phyloP scores from a whole-genome alignment of 805 yeast species.

The Yamadazyma insecticola region DNA sequence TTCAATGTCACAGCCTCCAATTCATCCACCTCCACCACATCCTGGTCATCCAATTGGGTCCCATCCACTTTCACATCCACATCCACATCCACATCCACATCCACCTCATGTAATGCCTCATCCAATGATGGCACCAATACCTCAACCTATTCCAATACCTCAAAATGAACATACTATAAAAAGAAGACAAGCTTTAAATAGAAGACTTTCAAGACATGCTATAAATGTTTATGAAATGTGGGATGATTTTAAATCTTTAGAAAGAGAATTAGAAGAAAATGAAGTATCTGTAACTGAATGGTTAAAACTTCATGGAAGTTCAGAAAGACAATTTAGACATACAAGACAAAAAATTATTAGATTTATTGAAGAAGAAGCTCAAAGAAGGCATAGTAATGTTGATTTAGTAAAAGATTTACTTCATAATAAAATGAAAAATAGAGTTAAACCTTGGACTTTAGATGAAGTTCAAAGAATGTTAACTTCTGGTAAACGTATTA shows the following conservation, averaged over 20 bases:
- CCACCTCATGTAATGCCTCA: no score
- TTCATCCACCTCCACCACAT: no score
- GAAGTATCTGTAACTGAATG: conserved; percentile 25
- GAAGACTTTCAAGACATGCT: conserved; percentile 25
- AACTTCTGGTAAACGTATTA: conserved; percentile 21
- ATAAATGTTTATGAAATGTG: conserved; percentile 27
- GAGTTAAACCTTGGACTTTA: conserved; percentile 26
- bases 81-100: no score
- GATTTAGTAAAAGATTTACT: conserved; percentile 22
- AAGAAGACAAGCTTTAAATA: conserved; percentile 15
- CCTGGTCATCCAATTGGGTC: no score
- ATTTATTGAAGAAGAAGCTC: conserved; percentile 27
- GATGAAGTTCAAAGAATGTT: conserved; percentile 31
- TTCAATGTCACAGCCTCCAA: conserved; percentile 1
- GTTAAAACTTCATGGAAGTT: conserved; percentile 25
- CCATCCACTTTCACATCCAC: no score
- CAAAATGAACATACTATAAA: conserved; percentile 7
- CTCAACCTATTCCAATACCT: neutral
- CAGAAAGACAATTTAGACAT: conserved; percentile 25
- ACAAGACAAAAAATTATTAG: conserved; percentile 23
- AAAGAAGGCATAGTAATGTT: conserved; percentile 12
- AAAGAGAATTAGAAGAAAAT: conserved; percentile 17
- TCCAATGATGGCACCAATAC: conserved; percentile 10
- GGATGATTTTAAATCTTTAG: conserved; percentile 28
- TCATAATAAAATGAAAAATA: conserved; percentile 24